Evolutionary conservation across 2,329 filamentous ascomycete species (phyloP).

Genomic region (Gaeumannomyces sp.): DNA sequence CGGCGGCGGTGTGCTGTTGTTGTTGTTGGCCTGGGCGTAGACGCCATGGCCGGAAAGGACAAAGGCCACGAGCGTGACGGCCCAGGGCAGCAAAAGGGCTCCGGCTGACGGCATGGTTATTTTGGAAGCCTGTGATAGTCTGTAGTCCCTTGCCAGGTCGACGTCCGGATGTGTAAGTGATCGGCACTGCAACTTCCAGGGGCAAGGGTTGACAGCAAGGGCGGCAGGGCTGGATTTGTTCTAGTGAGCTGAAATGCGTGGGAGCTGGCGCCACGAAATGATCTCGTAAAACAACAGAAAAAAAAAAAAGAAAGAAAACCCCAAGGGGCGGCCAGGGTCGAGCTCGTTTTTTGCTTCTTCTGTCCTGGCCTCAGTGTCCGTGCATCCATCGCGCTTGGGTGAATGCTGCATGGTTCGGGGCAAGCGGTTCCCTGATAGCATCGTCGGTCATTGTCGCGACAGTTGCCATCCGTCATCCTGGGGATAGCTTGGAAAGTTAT

Average conservation of each 20-base stretch:
- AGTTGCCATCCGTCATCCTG: too few relatives aligned
- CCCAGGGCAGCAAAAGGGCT: not conserved
- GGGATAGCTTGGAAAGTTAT: too few relatives aligned
- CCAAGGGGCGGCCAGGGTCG: too few relatives aligned
- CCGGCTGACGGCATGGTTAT: not conserved
- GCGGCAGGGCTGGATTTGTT: not conserved
- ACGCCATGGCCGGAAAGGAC: not conserved
- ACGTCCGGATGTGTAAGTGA: not conserved
- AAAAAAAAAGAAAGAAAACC: too few relatives aligned
- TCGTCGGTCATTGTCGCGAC: too few relatives aligned
- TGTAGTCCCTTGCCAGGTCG: not conserved
- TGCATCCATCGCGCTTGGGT: too few relatives aligned
- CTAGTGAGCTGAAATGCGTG: not conserved
- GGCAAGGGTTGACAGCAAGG: not conserved
- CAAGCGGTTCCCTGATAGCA: too few relatives aligned
- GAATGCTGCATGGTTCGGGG: too few relatives aligned
- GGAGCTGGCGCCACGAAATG: too few relatives aligned
- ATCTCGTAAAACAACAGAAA: too few relatives aligned
- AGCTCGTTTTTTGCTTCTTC: too few relatives aligned
- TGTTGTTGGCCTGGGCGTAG: slow-evolving; percentile 1
- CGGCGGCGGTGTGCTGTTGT: not conserved
- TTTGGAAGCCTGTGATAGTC: not conserved
- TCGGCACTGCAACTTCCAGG: not conserved
- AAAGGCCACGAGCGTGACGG: not conserved
- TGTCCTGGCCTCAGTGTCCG: too few relatives aligned